Conservation (phyloP, 2,329 filamentous ascomycete species). For the Fusarium sublunatum region DNA sequence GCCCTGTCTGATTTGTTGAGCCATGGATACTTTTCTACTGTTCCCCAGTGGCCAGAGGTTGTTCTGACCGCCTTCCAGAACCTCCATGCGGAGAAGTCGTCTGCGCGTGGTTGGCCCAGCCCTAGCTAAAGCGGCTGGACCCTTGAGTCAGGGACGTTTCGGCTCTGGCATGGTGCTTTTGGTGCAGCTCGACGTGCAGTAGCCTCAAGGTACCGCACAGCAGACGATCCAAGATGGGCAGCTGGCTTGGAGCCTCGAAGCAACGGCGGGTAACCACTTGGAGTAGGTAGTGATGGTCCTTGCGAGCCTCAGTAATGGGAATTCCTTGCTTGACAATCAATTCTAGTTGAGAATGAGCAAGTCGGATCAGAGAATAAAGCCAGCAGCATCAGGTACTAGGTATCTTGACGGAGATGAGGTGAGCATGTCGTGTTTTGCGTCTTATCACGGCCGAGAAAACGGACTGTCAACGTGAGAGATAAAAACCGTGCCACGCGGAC, state of each 20-base stretch:
- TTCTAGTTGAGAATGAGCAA: too few species aligned
- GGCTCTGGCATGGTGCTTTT: conserved; percentile 13
- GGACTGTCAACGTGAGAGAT: conserved; percentile 11
- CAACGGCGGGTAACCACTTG: conserved; percentile 38
- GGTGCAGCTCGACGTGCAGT: conserved; percentile 29
- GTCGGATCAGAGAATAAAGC: conserved; percentile 5
- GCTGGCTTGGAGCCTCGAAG: conserved; percentile 25
- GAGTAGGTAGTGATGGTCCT: conserved; percentile 27
- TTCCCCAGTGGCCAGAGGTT: conserved; percentile 26
- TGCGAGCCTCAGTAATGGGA: conserved; percentile 9
- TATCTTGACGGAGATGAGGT: conserved; percentile 4
- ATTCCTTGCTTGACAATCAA: not conserved
- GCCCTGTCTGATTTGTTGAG: conserved; percentile 11
- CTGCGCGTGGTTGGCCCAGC: conserved; percentile 30
- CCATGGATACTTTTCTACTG: not conserved
- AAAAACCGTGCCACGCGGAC: conserved; percentile 38
- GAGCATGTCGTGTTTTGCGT: not conserved
- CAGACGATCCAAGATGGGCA: not conserved
- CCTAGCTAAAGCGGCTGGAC: conserved; percentile 23
- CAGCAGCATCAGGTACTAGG: not conserved
- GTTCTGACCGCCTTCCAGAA: conserved; percentile 43
- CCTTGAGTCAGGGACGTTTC: conserved; percentile 41
- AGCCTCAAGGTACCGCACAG: conserved; percentile 7
- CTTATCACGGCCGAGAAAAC: conserved; percentile 2
- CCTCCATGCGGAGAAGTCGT: conserved; percentile 32